Percentiles rank a stretch among this genome's conserved stretches.
Conservation (phyloP, 257 asterid species). For the Forsythia suspensa region DNA sequence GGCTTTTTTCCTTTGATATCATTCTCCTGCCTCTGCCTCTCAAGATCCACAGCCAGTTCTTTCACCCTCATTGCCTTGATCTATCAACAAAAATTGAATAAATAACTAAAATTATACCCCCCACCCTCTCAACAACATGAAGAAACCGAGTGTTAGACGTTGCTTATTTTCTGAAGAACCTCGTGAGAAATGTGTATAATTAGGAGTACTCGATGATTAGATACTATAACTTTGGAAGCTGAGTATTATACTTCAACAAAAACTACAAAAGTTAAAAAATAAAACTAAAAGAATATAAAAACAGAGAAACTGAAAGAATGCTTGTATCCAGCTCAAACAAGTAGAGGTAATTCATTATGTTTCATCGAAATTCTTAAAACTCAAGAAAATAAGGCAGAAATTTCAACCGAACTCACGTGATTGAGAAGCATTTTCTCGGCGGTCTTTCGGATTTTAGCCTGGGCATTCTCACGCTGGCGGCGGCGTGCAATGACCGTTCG, state of each 20-base stretch:
- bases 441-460: slow-evolving; percentile 90
- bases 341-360: neutral
- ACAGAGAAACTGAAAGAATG: neutral
- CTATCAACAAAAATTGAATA: slow-evolving; percentile 37
- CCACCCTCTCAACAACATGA: neutral
- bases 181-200: neutral
- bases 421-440: slow-evolving; percentile 95
- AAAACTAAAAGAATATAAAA: neutral
- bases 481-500: slow-evolving; percentile 94
- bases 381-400: neutral
- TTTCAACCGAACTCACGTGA: slow-evolving; percentile 49
- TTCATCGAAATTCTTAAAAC: neutral
- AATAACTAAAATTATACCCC: neutral
- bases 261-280: neutral
- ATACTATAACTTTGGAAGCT: neutral
- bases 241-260: neutral
- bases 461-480: slow-evolving; percentile 97
- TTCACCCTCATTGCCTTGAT: slow-evolving; percentile 77
- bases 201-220: neutral
- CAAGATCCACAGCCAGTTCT: slow-evolving; percentile 70
- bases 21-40: slow-evolving; percentile 68
- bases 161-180: too few species aligned
- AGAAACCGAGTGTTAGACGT: neutral
- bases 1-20: slow-evolving; percentile 58
- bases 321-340: slow-evolving; percentile 14